These are phyloP conservation scores for Metschnikowia drakensbergensis DNA, from an alignment of 805 yeast genomes.

Conservation along the genomic window DNA sequence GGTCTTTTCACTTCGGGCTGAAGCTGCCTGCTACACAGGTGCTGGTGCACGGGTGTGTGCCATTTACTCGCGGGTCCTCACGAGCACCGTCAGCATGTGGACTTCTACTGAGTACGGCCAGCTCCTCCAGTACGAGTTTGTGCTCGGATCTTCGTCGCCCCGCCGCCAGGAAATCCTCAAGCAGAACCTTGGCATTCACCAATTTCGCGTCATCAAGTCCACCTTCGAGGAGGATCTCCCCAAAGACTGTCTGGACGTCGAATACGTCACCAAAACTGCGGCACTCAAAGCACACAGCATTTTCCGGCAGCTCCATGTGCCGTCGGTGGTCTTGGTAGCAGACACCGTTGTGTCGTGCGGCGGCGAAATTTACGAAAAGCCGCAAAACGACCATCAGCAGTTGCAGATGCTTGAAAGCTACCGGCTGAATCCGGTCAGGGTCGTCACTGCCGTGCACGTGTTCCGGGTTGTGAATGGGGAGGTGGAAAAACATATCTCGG, in stretches of 20 bases:
- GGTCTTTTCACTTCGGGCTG: too few relatives aligned
- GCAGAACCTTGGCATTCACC: conserved; percentile 47
- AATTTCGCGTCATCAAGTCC: conserved; percentile 50
- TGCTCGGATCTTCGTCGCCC: conserved; percentile 84
- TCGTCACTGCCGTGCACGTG: conserved; percentile 34
- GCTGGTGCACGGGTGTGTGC: not conserved
- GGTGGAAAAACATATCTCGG: conserved; percentile 2
- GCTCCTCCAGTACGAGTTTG: conserved; percentile 28
- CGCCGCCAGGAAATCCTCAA: conserved; percentile 69
- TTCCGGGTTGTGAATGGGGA: conserved; percentile 15
- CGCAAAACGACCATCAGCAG: conserved; percentile 37
- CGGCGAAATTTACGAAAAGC: conserved; percentile 74
- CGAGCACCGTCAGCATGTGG: conserved; percentile 10
- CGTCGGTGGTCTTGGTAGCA: conserved; percentile 50
- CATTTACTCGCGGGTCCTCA: not conserved
- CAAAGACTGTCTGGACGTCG: conserved; percentile 44
- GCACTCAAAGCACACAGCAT: conserved; percentile 64
- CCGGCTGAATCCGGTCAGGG: conserved; percentile 22
- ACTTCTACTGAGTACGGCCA: not conserved
- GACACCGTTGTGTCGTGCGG: conserved; percentile 72
- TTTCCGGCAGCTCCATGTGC: conserved; percentile 35
- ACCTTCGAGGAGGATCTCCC: conserved; percentile 73
- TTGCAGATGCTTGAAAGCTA: conserved; percentile 28
- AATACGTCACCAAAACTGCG: conserved; percentile 71
- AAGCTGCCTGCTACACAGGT: not conserved